Evolutionary conservation across 352 stramenopile species (phyloP).

Genomic region (Salisapilia sapeloensis): DNA sequence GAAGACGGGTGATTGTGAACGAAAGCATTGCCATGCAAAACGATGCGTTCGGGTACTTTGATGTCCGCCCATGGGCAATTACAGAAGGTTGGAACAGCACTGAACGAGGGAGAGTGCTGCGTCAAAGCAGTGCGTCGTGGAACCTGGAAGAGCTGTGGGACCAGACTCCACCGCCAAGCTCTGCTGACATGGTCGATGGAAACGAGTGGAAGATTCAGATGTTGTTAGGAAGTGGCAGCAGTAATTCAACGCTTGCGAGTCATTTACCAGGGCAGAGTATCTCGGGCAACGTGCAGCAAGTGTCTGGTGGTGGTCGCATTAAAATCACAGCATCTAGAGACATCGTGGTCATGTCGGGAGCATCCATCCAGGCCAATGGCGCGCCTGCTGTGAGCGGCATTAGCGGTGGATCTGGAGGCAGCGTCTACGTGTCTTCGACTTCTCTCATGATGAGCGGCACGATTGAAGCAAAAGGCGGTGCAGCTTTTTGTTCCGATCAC

Average conservation of each 20-base stretch:
- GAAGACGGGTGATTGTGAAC: constrained; percentile 19
- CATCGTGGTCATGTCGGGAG: constrained; percentile 38
- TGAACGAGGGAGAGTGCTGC: constrained; percentile 13
- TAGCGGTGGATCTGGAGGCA: constrained; percentile 30
- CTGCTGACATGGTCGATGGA: neutral
- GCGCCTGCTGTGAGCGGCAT: constrained; percentile 15
- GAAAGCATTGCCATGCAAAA: constrained; percentile 13
- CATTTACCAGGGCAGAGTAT: constrained; percentile 2
- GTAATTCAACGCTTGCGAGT: too few species aligned
- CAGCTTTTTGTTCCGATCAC: constrained; percentile 19
- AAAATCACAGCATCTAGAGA: constrained; percentile 47
- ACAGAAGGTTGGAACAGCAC: neutral
- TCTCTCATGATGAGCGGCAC: constrained; percentile 23
- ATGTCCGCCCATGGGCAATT: constrained; percentile 5
- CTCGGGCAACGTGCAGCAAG: neutral
- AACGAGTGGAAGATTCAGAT: constrained; percentile 7
- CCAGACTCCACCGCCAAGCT: constrained; percentile 4
- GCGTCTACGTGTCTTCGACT: constrained; percentile 23
- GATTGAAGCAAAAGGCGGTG: constrained; percentile 28
- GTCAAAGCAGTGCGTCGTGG: constrained; percentile 26
- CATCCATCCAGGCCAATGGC: constrained; percentile 31
- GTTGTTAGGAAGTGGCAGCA: constrained; percentile 32
- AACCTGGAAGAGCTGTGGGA: constrained; percentile 29
- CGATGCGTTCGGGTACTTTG: constrained; percentile 23
- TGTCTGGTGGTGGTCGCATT: constrained; percentile 27